Evolutionary conservation across 2,329 filamentous ascomycete genomes (phyloP).

Genomic region (Cryphonectria japonica): DNA sequence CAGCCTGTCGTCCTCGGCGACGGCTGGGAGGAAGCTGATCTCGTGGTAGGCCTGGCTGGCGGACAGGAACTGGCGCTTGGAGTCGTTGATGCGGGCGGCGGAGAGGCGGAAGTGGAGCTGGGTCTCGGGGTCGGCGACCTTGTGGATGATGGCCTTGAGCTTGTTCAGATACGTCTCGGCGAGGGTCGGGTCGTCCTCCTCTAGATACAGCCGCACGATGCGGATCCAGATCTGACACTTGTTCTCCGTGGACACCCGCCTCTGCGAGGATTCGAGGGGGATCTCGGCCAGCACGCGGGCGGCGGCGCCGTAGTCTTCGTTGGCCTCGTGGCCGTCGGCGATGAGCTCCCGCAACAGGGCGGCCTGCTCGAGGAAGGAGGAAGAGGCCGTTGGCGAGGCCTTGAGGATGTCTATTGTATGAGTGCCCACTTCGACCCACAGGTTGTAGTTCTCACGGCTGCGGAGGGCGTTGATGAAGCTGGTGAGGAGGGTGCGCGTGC

Average conservation of each 20-base stretch:
- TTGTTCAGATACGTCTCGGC: slow-evolving; percentile 92
- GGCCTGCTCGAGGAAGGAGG: slow-evolving; percentile 82
- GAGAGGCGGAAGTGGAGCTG: slow-evolving; percentile 87
- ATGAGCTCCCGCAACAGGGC: slow-evolving; percentile 78
- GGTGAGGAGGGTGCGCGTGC: slow-evolving; percentile 70
- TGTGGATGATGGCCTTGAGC: slow-evolving; percentile 89
- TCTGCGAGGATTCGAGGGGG: slow-evolving; percentile 85
- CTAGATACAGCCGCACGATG: slow-evolving; percentile 91
- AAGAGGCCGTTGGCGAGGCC: slow-evolving; percentile 58
- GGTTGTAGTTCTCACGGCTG: slow-evolving; percentile 61
- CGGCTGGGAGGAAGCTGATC: slow-evolving; percentile 74
- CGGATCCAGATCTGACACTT: slow-evolving; percentile 89
- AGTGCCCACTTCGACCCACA: slow-evolving; percentile 76
- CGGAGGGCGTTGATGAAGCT: slow-evolving; percentile 68
- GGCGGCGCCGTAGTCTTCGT: slow-evolving; percentile 79
- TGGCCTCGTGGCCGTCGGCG: slow-evolving; percentile 79
- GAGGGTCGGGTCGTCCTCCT: slow-evolving; percentile 85
- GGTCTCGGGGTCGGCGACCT: slow-evolving; percentile 72
- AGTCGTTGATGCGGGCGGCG: slow-evolving; percentile 90
- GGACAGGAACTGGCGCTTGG: slow-evolving; percentile 85
- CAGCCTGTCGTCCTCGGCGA: slow-evolving; percentile 86
- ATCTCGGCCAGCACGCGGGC: slow-evolving; percentile 81
- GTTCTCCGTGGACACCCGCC: slow-evolving; percentile 78
- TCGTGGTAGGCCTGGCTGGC: slow-evolving; percentile 88
- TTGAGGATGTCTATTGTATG: slow-evolving; percentile 70